Base-by-base conservation (phyloP, 306 rosid species). In the Spatholobus suberectus region DNA sequence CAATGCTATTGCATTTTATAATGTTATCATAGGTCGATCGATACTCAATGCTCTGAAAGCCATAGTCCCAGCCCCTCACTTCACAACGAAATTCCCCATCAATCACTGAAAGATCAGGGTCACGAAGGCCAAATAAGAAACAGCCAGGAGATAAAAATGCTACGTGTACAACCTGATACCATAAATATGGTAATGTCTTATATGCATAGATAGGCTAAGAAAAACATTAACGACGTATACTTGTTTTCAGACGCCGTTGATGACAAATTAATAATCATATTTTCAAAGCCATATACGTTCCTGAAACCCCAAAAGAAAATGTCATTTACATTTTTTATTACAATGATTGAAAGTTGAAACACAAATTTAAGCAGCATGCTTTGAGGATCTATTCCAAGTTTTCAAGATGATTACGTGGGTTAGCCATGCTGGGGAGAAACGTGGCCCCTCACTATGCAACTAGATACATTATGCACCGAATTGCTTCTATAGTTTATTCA, bases 301-400 rank as follows among this genome's bases (percentile, higher is more conserved):
- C 18, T 23, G 9, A 57, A 57, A 32, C n/a, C 15, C 18, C 5
- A 71, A 72, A 17, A 0, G 35, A 76, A 76, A 27, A 44, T 62
- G 71, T 27, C 62, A 62, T 46, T 10, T n/a, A 32, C 23, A 11
- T 44, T 62, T 77, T 77, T 77, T 44, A 63, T 62, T 62, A 18
- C 34, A 62, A 63, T 63, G 47, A 62, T 62, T 77, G 81, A 77
- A 77, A 77, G 46, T 26, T 61, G 57, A 40, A 27, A 44, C 32
- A 5, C 29, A 17, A 15, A 76, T 38, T 15, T 59, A 58, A 77
- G 24, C 47, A 62, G 34, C 81, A 77, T 54, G 81, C 72, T 29
- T 41, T 35, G 68, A 40, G 1, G 40, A 57, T 13, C 8, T 37
- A 57, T 76, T 43, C 8, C 37, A 59, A 14, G 24, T 70, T 44